Evolutionary conservation across 345 rosid genomes (phyloP), one percentile per base, ranked within the genome.

Genomic region (Ceriops zippeliana): DNA sequence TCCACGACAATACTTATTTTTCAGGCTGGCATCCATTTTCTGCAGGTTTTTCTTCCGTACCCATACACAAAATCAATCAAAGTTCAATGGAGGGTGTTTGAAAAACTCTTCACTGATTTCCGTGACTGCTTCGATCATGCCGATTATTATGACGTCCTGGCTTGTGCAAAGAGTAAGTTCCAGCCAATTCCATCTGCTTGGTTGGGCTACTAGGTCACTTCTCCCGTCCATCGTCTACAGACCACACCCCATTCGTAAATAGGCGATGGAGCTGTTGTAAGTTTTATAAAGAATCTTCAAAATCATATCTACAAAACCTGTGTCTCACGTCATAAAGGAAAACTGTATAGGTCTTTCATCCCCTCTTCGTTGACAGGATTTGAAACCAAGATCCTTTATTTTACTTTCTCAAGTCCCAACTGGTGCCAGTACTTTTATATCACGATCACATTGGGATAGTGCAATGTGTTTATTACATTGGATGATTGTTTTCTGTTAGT

Each of bases 101-200:
- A 89, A 63, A 93, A 76, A 86, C 88, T 93, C 22, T 87, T 93
- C 80, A 88, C 88, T 1, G 98, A 90, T 80, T 90, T 90, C 67
- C 85, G 96, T 1, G 97, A 93, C 65, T 87, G 96, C 81, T 81
- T 87, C 70, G 73, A 69, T 68, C 76, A 72, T 35, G 78, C 78
- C 31, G 93, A 90, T 72, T 90, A 89, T 76, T 87, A 72, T n/a
- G 91, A 90, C 52, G 73, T 87, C 3, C 57, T 90, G 73, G 83
- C 85, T 4, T 79, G 79, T 31, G 96, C 93, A 53, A 90, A 87
- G 87, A 90, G 79, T 83, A 89, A 81, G 86, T 93, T 90, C 61
- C 96, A 86, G 76, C 85, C 88, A 1, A 79, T 93, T 63, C 97
- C 96, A 1, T 75, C 89, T 24, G 56, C 86, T 26, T 90, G 97